A percentile compares a stretch with the other conserved stretches of the same genome.
phyloP scores from a whole-genome alignment of 345 rosid genomes.

The Arabidopsis arenosa region DNA sequence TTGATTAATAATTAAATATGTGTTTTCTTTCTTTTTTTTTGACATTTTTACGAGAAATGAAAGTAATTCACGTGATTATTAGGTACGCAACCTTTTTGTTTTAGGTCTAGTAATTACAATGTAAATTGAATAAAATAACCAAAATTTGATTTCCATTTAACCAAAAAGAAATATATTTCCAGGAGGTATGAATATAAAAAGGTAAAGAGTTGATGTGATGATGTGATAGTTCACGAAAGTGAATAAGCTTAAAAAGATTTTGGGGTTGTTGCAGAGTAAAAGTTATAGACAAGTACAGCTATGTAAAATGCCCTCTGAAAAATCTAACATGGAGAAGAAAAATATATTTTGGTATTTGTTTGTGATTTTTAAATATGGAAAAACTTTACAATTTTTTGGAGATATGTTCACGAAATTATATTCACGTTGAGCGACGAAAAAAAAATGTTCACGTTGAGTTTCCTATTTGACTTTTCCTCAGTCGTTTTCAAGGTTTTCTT shows the following conservation, averaged over 20 bases:
- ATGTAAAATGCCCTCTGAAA: background rate
- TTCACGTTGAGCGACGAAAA: too few relatives aligned
- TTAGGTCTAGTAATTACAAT: background rate
- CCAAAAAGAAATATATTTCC: background rate
- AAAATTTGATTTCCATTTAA: background rate
- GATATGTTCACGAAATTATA: background rate
- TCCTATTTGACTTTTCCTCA: background rate
- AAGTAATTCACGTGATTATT: background rate
- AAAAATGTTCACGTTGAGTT: background rate
- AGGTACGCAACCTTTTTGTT: background rate
- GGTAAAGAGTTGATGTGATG: background rate
- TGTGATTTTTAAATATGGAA: background rate
- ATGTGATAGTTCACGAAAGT: constrained; percentile 28
- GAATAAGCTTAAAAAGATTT: constrained; percentile 11
- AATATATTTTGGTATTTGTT: background rate
- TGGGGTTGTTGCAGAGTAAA: constrained; percentile 18
- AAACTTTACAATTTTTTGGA: background rate
- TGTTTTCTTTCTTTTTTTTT: background rate
- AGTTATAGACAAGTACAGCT: constrained; percentile 8
- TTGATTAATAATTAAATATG: background rate
- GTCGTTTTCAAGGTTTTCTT: too few relatives aligned
- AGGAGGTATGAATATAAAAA: constrained; percentile 12
- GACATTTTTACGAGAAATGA: background rate
- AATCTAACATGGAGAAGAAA: background rate
- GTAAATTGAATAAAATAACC: background rate